Conservation (phyloP, 108 stramenopile genomes). For the Mayamaea pseudoterrestris region DNA sequence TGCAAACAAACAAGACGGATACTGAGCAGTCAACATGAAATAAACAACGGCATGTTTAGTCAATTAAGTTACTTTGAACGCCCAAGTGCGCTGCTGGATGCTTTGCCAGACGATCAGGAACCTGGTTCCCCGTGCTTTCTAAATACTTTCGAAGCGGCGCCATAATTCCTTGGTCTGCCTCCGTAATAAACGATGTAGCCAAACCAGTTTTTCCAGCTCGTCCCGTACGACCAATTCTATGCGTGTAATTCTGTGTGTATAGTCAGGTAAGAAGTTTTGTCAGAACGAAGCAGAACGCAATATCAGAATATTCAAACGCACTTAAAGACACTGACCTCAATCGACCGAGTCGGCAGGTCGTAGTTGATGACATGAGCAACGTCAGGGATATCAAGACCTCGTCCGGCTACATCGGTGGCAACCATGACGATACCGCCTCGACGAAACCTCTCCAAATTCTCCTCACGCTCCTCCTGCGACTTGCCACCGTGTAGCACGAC, state of each 20-base stretch:
- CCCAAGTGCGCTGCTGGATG: conserved; percentile 48
- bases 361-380: conserved; percentile 95
- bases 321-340: too few species aligned
- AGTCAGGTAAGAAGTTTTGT: too few species aligned
- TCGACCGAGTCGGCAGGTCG: conserved; percentile 82
- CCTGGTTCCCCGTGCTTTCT: conserved; percentile 56
- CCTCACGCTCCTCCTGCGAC: conserved; percentile 94
- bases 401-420: conserved; percentile 95
- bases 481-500: conserved; percentile 95
- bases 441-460: conserved; percentile 78
- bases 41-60: conserved; percentile 2
- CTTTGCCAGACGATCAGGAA: conserved; percentile 65
- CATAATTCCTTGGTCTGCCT: conserved; percentile 87
- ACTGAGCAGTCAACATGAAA: neutral
- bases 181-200: conserved; percentile 90
- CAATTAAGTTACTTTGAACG: conserved; percentile 12
- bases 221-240: conserved; percentile 96
- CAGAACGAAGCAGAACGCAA: too few species aligned
- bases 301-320: too few species aligned
- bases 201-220: conserved; percentile 93
- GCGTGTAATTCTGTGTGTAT: conserved; percentile 91
- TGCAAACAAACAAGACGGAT: neutral
- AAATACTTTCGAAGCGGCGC: conserved; percentile 67
- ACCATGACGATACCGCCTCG: conserved; percentile 66
- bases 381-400: conserved; percentile 94